A percentile compares a stretch with the other conserved stretches of the same genome.
Evolutionary conservation across 2,329 filamentous ascomycete genomes (phyloP).

Genomic region (Chaetomium globosum): DNA sequence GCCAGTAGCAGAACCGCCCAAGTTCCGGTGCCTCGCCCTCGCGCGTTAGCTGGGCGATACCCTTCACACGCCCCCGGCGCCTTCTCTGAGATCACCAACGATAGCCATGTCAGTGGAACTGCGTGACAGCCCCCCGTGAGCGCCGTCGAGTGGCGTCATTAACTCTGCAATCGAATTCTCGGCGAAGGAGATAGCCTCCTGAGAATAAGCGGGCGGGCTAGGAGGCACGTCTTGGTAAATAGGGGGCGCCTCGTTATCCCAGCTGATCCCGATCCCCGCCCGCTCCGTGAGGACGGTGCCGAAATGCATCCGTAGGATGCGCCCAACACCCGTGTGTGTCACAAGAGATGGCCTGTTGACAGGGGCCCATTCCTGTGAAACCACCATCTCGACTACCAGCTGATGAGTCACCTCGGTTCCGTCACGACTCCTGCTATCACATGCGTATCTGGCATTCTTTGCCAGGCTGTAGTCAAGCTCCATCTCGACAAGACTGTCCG

Average conservation of each 20-base stretch:
- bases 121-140: conserved; percentile 4
- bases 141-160: conserved; percentile 44
- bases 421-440: conserved; percentile 73
- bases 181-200: conserved; percentile 41
- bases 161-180: conserved; percentile 43
- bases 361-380: conserved; percentile 84
- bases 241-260: conserved; percentile 94
- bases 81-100: conserved; percentile 3
- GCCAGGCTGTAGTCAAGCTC: conserved; percentile 75
- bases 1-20: neutral
- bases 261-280: conserved; percentile 84
- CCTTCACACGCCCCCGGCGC: conserved; percentile 28
- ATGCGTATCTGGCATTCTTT: conserved; percentile 65
- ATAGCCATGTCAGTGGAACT: conserved; percentile 12
- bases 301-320: conserved; percentile 92
- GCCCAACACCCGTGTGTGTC: conserved; percentile 84
- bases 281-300: conserved; percentile 79
- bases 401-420: conserved; percentile 81
- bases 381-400: conserved; percentile 88
- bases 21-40: neutral
- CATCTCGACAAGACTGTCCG: conserved; percentile 69
- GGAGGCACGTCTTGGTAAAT: conserved; percentile 92
- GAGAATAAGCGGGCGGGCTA: conserved; percentile 72
- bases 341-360: conserved; percentile 68
- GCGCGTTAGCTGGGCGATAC: conserved; percentile 5